Percentiles rank a stretch among this genome's conserved stretches.
phyloP scores from a whole-genome alignment of 371 early-diverging fungal genomes.

The Circinella minor region DNA sequence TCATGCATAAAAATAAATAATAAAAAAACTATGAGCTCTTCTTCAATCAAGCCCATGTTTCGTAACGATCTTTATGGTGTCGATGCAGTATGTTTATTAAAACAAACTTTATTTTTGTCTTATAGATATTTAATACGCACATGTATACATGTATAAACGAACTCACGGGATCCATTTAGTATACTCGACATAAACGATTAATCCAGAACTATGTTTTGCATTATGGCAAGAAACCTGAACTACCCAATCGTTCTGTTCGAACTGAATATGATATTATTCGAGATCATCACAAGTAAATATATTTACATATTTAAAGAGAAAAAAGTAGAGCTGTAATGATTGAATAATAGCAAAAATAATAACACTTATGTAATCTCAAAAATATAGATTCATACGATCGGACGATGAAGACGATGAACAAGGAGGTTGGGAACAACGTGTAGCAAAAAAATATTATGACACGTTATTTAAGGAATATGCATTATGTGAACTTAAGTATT shows the following conservation, averaged over 20 bases:
- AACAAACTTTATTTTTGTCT: not conserved
- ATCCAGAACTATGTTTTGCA: conserved; percentile 55
- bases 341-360: conserved; percentile 13
- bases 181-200: conserved; percentile 59
- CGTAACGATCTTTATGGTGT: conserved; percentile 39
- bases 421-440: conserved; percentile 74
- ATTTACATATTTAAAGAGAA: too few species aligned
- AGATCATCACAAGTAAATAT: conserved; percentile 31
- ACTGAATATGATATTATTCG: conserved; percentile 63
- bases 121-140: too few species aligned
- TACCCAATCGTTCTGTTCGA: conserved; percentile 39
- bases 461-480: conserved; percentile 87
- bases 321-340: conserved; percentile 37
- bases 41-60: conserved; percentile 28
- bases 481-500: conserved; percentile 75
- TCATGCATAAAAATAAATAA: not conserved
- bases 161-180: conserved; percentile 24
- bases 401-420: conserved; percentile 43
- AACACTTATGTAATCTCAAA: not conserved
- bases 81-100: conserved; percentile 38
- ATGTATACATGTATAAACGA: not conserved
- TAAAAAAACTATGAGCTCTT: conserved; percentile 21
- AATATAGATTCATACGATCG: conserved; percentile 45
- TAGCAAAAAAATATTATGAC: conserved; percentile 88
- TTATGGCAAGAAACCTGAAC: conserved; percentile 25